A percentile compares a stretch with the other conserved stretches of the same genome.
These are phyloP conservation scores for Stagonosporopsis tanaceti DNA, from an alignment of 2,329 filamentous ascomycete genomes.

Conservation along the genomic window DNA sequence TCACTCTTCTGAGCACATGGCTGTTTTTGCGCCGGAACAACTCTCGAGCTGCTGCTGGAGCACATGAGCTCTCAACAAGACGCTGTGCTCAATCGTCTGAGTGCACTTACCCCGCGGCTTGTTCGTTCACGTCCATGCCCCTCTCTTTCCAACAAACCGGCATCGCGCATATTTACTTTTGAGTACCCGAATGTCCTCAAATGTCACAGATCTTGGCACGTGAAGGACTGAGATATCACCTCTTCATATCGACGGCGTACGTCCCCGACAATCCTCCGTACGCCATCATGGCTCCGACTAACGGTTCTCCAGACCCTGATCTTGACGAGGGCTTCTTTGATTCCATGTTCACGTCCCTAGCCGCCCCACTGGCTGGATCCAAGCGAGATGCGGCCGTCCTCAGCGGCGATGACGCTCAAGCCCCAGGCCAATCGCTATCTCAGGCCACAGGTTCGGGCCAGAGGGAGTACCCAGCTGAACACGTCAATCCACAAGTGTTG, in stretches of 20 bases:
- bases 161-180: conserved; percentile 13
- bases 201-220: conserved; percentile 21
- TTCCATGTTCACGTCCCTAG: conserved; percentile 38
- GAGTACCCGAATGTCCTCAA: conserved; percentile 23
- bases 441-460: conserved; percentile 21
- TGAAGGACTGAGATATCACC: conserved; percentile 21
- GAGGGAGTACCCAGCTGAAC: conserved; percentile 34
- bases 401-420: conserved; percentile 27
- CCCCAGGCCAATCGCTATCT: conserved; percentile 22
- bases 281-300: conserved; percentile 37
- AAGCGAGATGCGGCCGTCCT: conserved; percentile 42
- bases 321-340: conserved; percentile 37
- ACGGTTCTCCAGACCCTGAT: conserved; percentile 38
- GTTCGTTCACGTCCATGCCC: conserved; percentile 4
- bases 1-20: conserved; percentile 24
- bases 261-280: conserved; percentile 20
- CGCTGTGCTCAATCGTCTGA: conserved; percentile 15
- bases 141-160: conserved; percentile 17
- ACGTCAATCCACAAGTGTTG: conserved; percentile 36
- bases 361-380: conserved; percentile 39
- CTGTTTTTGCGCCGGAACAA: conserved; percentile 18
- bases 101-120: conserved; percentile 11
- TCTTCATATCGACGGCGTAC: conserved; percentile 16
- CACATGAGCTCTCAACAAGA: conserved; percentile 5
- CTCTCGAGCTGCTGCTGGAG: conserved; percentile 13